Conservation (phyloP, 176 grass and related monocot genomes). For the Echinochloa phyllopogon region DNA sequence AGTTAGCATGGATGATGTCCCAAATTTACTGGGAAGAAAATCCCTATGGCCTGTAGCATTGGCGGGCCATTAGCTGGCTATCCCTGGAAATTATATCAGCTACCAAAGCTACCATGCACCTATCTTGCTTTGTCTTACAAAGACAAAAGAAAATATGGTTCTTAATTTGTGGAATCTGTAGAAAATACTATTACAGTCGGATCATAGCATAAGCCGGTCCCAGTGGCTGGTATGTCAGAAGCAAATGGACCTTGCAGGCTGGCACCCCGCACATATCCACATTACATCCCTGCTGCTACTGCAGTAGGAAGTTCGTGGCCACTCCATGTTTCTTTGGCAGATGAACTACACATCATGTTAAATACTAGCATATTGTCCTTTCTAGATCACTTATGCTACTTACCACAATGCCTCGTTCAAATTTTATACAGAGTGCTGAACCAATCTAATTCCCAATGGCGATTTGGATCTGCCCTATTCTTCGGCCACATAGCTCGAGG, state of each 20-base stretch:
- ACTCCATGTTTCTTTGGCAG: constrained; percentile 27
- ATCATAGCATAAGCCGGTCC: not conserved
- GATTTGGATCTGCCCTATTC: constrained; percentile 38
- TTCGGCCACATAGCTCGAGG: constrained; percentile 21
- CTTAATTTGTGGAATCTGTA: constrained; percentile 26
- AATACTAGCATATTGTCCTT: constrained; percentile 1
- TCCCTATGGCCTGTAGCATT: not conserved
- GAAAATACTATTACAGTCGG: constrained; percentile 11
- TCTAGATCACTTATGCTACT: not conserved
- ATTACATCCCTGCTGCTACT: constrained; percentile 19
- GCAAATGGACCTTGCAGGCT: constrained; percentile 10
- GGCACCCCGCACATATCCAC: not conserved
- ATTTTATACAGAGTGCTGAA: constrained; percentile 33
- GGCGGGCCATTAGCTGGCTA: not conserved
- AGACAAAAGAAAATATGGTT: not conserved
- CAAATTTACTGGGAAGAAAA: not conserved
- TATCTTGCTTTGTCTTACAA: not conserved
- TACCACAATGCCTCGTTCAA: constrained; percentile 22
- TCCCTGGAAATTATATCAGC: constrained; percentile 13
- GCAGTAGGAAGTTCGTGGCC: not conserved
- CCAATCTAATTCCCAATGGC: constrained; percentile 15
- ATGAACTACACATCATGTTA: not conserved
- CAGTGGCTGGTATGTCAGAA: not conserved
- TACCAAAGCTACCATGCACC: not conserved
- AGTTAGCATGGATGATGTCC: not conserved